phyloP scores from a whole-genome alignment of 2,329 filamentous ascomycete genomes.

The Emmonsiellopsis sp. region DNA sequence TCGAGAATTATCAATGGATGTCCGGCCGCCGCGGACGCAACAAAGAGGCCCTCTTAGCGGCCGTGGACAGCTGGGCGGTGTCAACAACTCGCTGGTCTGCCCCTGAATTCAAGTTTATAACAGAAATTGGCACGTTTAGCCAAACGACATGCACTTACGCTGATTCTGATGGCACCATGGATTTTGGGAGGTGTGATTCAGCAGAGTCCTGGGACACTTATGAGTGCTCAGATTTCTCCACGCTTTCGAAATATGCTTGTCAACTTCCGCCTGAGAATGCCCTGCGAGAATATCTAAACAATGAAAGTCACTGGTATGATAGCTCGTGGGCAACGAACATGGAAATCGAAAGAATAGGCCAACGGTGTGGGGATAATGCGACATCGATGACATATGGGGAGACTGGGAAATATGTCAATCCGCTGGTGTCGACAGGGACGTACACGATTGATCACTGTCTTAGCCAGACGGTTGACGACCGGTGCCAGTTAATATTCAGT shows the following conservation, averaged over 20 bases:
- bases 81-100: neutral
- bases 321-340: neutral
- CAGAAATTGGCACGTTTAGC: neutral
- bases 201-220: neutral
- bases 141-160: neutral
- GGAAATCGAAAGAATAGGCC: conserved; percentile 3
- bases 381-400: neutral
- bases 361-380: too few relatives aligned
- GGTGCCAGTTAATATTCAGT: conserved; percentile 14
- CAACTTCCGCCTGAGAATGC: neutral
- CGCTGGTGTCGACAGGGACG: neutral
- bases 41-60: neutral
- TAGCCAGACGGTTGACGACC: conserved; percentile 8
- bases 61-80: neutral
- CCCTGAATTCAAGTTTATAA: neutral
- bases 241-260: neutral
- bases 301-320: neutral
- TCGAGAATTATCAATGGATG: conserved; percentile 14
- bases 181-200: too few relatives aligned
- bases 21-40: conserved; percentile 9
- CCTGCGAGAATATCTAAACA: neutral
- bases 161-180: too few relatives aligned
- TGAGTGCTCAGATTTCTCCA: neutral
- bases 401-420: neutral
- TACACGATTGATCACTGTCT: conserved; percentile 3